Percentiles rank a stretch among this genome's conserved stretches.
Evolutionary conservation across 2,329 filamentous ascomycete genomes (phyloP).

Genomic region (Leptoxyphium fumago): DNA sequence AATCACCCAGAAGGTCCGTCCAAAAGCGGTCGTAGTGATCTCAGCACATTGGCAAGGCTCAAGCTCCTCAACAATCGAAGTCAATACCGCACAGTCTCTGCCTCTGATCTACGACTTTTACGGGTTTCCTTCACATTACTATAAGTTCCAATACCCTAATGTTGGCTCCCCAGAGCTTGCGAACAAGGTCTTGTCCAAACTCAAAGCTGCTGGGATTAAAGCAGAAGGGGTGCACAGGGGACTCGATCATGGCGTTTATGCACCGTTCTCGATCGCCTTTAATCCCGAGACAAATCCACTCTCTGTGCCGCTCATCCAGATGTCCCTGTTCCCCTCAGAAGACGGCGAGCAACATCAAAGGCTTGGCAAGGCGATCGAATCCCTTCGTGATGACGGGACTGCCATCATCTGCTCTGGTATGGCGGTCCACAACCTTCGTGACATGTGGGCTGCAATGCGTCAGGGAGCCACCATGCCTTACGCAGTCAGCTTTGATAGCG

Average conservation of each 20-base stretch:
- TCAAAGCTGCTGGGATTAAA: conserved; percentile 45
- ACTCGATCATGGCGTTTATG: conserved; percentile 64
- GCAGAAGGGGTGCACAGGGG: conserved; percentile 47
- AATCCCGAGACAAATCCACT: conserved; percentile 23
- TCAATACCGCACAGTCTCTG: conserved; percentile 50
- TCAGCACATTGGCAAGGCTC: conserved; percentile 61
- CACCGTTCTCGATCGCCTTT: conserved; percentile 47
- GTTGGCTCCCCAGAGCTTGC: conserved; percentile 47
- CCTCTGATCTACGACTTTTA: conserved; percentile 63
- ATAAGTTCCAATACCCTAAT: conserved; percentile 51
- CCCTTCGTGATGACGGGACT: conserved; percentile 52
- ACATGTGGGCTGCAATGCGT: conserved; percentile 13
- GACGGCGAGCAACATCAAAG: conserved; percentile 51
- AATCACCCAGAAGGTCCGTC: conserved; percentile 55
- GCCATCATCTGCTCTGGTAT: conserved; percentile 59
- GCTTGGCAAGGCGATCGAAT: conserved; percentile 50
- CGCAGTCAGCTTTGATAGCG: conserved; percentile 19
- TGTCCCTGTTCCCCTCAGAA: conserved; percentile 51
- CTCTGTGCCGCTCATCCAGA: conserved; percentile 50
- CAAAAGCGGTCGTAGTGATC: conserved; percentile 59
- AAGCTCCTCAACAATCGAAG: conserved; percentile 38
- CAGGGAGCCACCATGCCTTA: conserved; percentile 18
- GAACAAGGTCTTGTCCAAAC: conserved; percentile 39
- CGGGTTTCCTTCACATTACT: conserved; percentile 56
- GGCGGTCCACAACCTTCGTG: conserved; percentile 38